Conservation (phyloP, 805 yeast species). For the Candida rishiriensis region DNA sequence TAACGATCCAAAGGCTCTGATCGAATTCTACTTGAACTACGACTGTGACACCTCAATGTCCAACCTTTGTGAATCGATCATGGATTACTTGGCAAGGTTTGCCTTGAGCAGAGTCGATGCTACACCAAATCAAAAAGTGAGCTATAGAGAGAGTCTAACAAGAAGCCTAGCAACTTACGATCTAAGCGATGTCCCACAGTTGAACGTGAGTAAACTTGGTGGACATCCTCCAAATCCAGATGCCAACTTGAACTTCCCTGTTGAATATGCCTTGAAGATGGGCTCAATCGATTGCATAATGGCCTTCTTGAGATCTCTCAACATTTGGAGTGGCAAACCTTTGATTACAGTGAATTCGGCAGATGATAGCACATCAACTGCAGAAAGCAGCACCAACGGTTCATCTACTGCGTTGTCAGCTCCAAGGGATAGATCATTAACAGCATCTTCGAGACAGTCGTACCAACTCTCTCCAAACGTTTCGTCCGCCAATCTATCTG, state of each 20-base stretch:
- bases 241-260: conserved; percentile 51
- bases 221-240: conserved; percentile 54
- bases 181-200: conserved; percentile 65
- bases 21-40: conserved; percentile 90
- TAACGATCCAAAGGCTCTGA: conserved; percentile 82
- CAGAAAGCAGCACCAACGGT: no score
- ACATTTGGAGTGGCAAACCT: conserved; percentile 78
- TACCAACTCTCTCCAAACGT: conserved; percentile 22
- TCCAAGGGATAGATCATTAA: conserved; percentile 13
- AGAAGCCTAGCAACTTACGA: conserved; percentile 71
- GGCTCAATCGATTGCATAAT: conserved; percentile 76
- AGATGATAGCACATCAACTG: not conserved
- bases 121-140: conserved; percentile 60
- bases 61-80: conserved; percentile 78
- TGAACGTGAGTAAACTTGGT: conserved; percentile 64
- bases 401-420: not conserved
- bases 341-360: conserved; percentile 3
- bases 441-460: conserved; percentile 10
- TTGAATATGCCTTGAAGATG: conserved; percentile 81
- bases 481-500: conserved; percentile 16
- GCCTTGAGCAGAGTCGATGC: conserved; percentile 71
- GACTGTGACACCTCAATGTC: conserved; percentile 85
- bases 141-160: conserved; percentile 45
- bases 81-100: conserved; percentile 69
- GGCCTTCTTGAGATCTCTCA: conserved; percentile 72